A percentile compares a stretch with the other conserved stretches of the same genome.
Conservation (phyloP, 2,329 filamentous ascomycete species). For the Penicillium oxalicum region DNA sequence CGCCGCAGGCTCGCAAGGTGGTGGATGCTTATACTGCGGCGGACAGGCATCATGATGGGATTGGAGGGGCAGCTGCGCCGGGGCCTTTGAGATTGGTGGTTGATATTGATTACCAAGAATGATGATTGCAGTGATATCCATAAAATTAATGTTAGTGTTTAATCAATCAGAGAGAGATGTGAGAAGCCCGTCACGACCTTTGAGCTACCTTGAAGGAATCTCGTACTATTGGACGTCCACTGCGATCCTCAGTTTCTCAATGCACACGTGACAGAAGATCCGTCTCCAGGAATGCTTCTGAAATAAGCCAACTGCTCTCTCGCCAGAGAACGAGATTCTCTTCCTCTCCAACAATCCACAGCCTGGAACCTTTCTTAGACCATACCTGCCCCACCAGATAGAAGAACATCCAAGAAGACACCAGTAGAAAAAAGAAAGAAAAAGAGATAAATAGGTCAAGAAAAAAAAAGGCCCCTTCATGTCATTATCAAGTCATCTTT, state of each 20-base stretch:
- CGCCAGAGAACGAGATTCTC: too few relatives aligned
- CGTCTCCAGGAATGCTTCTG: not conserved
- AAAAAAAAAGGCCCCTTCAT: too few relatives aligned
- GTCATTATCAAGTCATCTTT: too few relatives aligned
- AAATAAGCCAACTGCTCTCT: not conserved
- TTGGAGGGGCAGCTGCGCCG: conserved; percentile 28
- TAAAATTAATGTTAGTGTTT: not conserved
- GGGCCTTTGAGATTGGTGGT: conserved; percentile 28
- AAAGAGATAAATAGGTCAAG: too few relatives aligned
- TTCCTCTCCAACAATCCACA: too few relatives aligned
- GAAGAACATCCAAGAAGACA: too few relatives aligned
- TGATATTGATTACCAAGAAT: conserved; percentile 24
- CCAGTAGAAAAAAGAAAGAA: too few relatives aligned
- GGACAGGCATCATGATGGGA: conserved; percentile 26
- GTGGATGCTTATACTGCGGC: conserved; percentile 25
- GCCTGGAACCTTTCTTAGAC: too few relatives aligned
- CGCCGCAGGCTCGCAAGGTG: conserved; percentile 17
- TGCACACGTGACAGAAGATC: too few relatives aligned
- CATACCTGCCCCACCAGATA: too few relatives aligned
- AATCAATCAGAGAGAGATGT: conserved; percentile 2
- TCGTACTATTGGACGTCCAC: not conserved
- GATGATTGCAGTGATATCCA: too few relatives aligned
- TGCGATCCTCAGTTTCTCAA: not conserved
- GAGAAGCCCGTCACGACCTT: not conserved
- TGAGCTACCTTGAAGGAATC: not conserved